These are phyloP conservation scores for Pneumocystis murina DNA, from an alignment of 1,139 yeast species.

Conservation along the genomic window DNA sequence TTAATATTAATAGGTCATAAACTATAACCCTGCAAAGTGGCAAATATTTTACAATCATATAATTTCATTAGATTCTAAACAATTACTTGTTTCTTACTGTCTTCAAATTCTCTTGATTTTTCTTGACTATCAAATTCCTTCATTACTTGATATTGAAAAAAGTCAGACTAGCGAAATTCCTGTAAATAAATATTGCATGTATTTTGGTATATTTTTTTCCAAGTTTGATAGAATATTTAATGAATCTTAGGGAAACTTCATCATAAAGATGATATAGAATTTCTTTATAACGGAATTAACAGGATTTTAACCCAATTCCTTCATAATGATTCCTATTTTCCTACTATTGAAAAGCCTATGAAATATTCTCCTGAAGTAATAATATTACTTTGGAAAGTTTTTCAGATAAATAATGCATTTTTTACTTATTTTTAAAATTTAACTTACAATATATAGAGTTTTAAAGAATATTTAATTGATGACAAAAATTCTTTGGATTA, in stretches of 20 bases:
- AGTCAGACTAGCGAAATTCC: slow-evolving; percentile 3
- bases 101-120: slow-evolving; percentile 49
- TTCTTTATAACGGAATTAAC: slow-evolving; percentile 29
- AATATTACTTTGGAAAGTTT: slow-evolving; percentile 59
- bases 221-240: not conserved
- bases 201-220: slow-evolving; percentile 21
- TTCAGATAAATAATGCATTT: slow-evolving; percentile 45
- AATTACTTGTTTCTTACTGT: slow-evolving; percentile 40
- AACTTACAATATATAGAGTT: slow-evolving; percentile 12
- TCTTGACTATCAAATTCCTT: slow-evolving; percentile 52
- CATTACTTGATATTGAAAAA: slow-evolving; percentile 6
- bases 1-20: slow-evolving; percentile 12
- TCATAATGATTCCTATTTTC: slow-evolving; percentile 22
- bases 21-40: slow-evolving; percentile 24
- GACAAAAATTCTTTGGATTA: slow-evolving; percentile 39
- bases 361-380: slow-evolving; percentile 34
- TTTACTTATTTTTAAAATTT: slow-evolving; percentile 22
- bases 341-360: slow-evolving; percentile 22
- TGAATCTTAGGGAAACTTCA: slow-evolving; percentile 22
- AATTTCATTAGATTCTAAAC: slow-evolving; percentile 34
- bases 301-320: slow-evolving; percentile 21
- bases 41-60: slow-evolving; percentile 28
- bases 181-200: slow-evolving; percentile 17
- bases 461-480: slow-evolving; percentile 33
- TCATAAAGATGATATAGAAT: slow-evolving; percentile 29